These are phyloP conservation scores for Coccomyxa sp. DNA, from an alignment of 139 green algal genomes.

Conservation along the genomic window DNA sequence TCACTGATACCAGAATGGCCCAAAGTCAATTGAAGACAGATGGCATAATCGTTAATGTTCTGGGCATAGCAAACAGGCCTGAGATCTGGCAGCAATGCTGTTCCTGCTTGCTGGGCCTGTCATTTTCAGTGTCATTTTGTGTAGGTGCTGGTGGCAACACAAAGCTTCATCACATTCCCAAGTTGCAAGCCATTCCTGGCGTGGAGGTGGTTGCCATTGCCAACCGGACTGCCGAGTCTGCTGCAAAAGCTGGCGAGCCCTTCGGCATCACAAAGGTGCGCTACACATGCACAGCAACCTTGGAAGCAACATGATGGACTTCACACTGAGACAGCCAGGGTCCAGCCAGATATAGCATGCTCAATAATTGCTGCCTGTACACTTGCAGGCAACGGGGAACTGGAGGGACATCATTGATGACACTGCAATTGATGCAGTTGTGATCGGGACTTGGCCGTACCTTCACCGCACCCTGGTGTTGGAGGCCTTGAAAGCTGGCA, in stretches of 20 bases:
- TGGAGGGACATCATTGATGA: slow-evolving; percentile 24
- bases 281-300: background rate
- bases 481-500: slow-evolving; percentile 24
- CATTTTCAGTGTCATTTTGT: background rate
- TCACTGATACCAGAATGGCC: too few species aligned
- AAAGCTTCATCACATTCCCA: slow-evolving; percentile 29
- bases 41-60: too few species aligned
- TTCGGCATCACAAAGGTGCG: slow-evolving; percentile 13
- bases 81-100: too few species aligned
- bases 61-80: too few species aligned
- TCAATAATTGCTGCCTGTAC: background rate
- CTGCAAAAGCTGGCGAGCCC: slow-evolving; percentile 1
- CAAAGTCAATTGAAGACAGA: too few species aligned
- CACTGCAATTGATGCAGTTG: slow-evolving; percentile 20
- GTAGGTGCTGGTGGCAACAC: slow-evolving; percentile 28
- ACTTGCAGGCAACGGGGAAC: slow-evolving; percentile 14
- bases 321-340: background rate
- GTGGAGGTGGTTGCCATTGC: slow-evolving; percentile 16
- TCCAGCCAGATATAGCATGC: background rate
- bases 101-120: too few species aligned
- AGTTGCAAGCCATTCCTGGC: slow-evolving; percentile 19
- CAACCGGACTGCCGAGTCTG: slow-evolving; percentile 21
- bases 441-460: slow-evolving; percentile 38
- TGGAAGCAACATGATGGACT: background rate
- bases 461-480: slow-evolving; percentile 18